These are phyloP conservation scores for Suhomyces anneliseae DNA, from an alignment of 1,139 yeast genomes.

Conservation along the genomic window DNA sequence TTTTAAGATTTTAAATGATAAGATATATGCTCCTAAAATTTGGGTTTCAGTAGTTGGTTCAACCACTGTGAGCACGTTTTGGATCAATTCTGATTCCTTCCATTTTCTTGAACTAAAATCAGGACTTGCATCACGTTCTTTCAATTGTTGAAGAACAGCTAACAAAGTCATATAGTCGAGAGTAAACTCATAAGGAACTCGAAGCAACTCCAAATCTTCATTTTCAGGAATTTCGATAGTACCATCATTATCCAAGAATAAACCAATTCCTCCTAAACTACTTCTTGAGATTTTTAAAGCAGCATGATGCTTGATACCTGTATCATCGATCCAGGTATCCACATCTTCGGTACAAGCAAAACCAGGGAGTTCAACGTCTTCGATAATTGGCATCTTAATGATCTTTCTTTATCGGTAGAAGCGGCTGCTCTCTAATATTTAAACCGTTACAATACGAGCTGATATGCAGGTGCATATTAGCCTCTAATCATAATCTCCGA, in stretches of 20 bases:
- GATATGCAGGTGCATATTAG: too few relatives aligned
- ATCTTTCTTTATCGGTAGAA: background rate
- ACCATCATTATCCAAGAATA: constrained; percentile 20
- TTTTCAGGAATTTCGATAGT: constrained; percentile 3
- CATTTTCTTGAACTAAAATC: background rate
- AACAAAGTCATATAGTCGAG: constrained; percentile 34
- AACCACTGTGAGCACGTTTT: constrained; percentile 21
- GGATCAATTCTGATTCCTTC: constrained; percentile 19
- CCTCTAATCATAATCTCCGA: too few relatives aligned
- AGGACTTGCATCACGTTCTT: constrained; percentile 16
- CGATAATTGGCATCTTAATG: constrained; percentile 1
- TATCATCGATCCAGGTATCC: constrained; percentile 13
- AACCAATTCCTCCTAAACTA: constrained; percentile 36
- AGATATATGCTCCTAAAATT: constrained; percentile 29
- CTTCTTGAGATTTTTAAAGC: constrained; percentile 24
- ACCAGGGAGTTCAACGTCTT: constrained; percentile 17
- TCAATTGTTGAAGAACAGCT: constrained; percentile 23
- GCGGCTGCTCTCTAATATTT: too few relatives aligned
- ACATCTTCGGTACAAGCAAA: constrained; percentile 10
- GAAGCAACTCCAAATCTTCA: constrained; percentile 13
- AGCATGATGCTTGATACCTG: constrained; percentile 16
- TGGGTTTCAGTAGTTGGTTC: constrained; percentile 32
- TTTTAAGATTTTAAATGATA: constrained; percentile 22
- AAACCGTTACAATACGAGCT: too few relatives aligned
- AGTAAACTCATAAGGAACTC: constrained; percentile 19